Conservation (phyloP, 306 rosid genomes). For the Spatholobus suberectus region DNA sequence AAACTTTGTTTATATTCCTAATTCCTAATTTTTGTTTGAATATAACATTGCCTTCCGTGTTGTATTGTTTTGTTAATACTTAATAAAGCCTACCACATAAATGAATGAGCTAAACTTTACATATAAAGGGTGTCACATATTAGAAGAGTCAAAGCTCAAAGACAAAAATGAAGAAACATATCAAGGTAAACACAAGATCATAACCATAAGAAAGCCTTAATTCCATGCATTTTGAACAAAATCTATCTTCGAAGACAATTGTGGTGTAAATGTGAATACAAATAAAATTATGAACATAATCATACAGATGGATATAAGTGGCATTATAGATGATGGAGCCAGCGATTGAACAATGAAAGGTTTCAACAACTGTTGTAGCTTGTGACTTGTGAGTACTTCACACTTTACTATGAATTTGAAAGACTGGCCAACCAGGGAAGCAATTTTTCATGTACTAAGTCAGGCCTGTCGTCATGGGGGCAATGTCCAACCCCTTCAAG, state of each 20-base stretch:
- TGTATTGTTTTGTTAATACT: not conserved
- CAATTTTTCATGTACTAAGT: conserved; percentile 75
- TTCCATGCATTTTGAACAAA: not conserved
- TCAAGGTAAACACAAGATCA: not conserved
- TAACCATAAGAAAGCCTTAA: not conserved
- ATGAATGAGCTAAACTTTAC: not conserved
- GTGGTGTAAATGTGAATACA: conserved; percentile 16
- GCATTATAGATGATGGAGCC: not conserved
- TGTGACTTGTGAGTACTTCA: not conserved
- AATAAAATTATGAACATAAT: conserved; percentile 4
- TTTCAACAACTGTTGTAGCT: conserved; percentile 4
- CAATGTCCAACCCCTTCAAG: conserved; percentile 93
- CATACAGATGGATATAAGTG: not conserved
- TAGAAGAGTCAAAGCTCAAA: not conserved
- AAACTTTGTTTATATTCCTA: not conserved
- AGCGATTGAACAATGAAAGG: not conserved
- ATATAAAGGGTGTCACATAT: not conserved
- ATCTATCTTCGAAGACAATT: conserved; percentile 3
- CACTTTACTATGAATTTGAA: conserved; percentile 42
- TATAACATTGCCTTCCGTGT: not conserved
- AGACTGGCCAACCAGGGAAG: conserved; percentile 86
- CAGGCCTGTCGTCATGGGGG: conserved; percentile 94
- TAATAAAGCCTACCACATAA: not conserved
- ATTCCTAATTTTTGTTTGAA: not conserved
- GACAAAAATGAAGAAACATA: not conserved